Percentiles rank a stretch among this genome's conserved stretches.
These are phyloP conservation scores for Phytopythium kandeliae DNA, from an alignment of 352 stramenopile species.

Conservation along the genomic window DNA sequence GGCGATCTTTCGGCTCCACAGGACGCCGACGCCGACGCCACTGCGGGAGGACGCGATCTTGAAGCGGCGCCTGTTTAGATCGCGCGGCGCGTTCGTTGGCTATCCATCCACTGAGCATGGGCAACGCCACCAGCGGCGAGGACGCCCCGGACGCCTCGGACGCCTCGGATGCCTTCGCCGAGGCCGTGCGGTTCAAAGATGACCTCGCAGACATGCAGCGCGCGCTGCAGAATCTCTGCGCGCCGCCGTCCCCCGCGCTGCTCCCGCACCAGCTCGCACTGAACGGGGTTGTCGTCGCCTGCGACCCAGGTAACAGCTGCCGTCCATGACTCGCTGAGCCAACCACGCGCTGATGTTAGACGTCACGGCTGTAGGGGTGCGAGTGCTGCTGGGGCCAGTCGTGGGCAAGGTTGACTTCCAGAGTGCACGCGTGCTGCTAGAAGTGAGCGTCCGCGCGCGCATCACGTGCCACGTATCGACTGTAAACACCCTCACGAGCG, in stretches of 20 bases:
- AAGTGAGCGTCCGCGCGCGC: slow-evolving; percentile 29
- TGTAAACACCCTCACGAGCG: slow-evolving; percentile 28
- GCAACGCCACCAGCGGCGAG: slow-evolving; percentile 39
- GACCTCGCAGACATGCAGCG: slow-evolving; percentile 48
- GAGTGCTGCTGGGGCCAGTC: slow-evolving; percentile 58
- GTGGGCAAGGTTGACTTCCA: slow-evolving; percentile 54
- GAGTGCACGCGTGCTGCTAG: slow-evolving; percentile 52
- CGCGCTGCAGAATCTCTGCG: slow-evolving; percentile 20
- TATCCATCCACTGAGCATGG: slow-evolving; percentile 22
- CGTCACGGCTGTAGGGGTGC: no score
- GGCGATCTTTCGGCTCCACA: no score
- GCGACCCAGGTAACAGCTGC: neutral
- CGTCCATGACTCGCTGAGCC: neutral
- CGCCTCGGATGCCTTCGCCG: neutral
- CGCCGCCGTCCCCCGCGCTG: slow-evolving; percentile 12
- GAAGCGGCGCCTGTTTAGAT: neutral
- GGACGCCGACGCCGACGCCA: no score
- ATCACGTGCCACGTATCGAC: slow-evolving; percentile 52
- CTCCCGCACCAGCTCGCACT: slow-evolving; percentile 25
- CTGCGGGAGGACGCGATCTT: neutral
- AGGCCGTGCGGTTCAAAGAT: slow-evolving; percentile 25
- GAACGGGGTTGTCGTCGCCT: slow-evolving; percentile 14
- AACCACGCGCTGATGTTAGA: slow-evolving; percentile 8
- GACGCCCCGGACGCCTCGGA: slow-evolving; percentile 6
- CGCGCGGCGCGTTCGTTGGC: no score